Evolutionary conservation across 1,139 yeast genomes (phyloP), one percentile per base, ranked within the genome.

Genomic region (Pneumocystis wakefieldiae): DNA sequence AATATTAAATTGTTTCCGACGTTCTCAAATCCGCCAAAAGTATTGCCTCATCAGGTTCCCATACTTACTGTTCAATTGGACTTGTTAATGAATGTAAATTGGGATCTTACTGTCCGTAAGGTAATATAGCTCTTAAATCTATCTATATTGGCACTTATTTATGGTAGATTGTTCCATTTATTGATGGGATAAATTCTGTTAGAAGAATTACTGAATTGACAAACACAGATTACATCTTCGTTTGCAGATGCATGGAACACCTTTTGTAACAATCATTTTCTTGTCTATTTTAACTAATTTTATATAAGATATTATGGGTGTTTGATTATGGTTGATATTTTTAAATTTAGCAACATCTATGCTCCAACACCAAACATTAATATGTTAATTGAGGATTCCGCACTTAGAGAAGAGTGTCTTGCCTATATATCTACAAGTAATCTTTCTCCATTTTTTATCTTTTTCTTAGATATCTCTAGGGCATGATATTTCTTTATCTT

Each of bases 21-120:
- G 17, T 76, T 87, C 55, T 91, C 94, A 7, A 88, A 94, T 1
- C 97, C 97, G 0, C 87, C 89, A 0, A 82, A 82, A 62, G 76
- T 88, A 69, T 75, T 82, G 72, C 68, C 90, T 48, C 77, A 80
- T 70, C 96, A 92, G 72, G 98, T 92, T 0, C 98, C 98, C 0
- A 82, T 90, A 2, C 82, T 95, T 4, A 85, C 92, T 0, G 95
- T 91, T 1, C 68, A 67, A 14, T 64, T 70, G 36, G 79, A 79
- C 55, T 77, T 82, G 48, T 77, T 92, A 67, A 84, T 88, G 41
- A 98, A 92, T 73, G 86, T 86, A 6, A 87, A 87, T 69, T 92
- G 98, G 97, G 98, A 92, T 72, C 97, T 97, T 0, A 92, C 97
- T 1, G 86, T 92, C 94, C 78, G 89, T 59, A 86, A 86, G 68